These are phyloP conservation scores for Talaromyces funiculosus DNA, from an alignment of 2,329 filamentous ascomycete genomes.

Conservation along the genomic window DNA sequence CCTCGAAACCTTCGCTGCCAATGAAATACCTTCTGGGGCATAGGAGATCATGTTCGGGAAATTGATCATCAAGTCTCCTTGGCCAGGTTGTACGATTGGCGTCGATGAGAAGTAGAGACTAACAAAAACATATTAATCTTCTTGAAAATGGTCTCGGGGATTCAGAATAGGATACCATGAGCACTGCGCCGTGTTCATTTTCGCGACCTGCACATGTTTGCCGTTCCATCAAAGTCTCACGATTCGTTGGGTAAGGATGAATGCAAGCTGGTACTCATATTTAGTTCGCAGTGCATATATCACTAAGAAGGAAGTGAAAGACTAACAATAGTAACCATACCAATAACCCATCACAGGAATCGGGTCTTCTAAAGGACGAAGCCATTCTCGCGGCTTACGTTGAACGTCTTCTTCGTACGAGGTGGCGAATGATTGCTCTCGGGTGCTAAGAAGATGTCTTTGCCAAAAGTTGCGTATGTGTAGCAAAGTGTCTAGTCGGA, in stretches of 20 bases:
- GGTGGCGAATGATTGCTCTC: slow-evolving; percentile 23
- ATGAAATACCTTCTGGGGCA: slow-evolving; percentile 21
- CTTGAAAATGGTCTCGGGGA: neutral
- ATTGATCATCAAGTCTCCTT: slow-evolving; percentile 19
- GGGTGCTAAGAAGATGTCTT: slow-evolving; percentile 29
- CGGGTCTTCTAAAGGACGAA: slow-evolving; percentile 6
- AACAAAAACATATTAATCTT: neutral
- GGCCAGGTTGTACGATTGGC: slow-evolving; percentile 25
- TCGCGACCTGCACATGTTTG: slow-evolving; percentile 34
- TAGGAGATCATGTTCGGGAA: slow-evolving; percentile 15
- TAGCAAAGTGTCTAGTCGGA: slow-evolving; percentile 29
- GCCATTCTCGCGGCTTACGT: slow-evolving; percentile 20
- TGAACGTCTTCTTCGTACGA: slow-evolving; percentile 17
- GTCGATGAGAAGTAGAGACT: slow-evolving; percentile 4
- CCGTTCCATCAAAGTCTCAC: slow-evolving; percentile 21
- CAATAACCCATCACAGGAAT: slow-evolving; percentile 20
- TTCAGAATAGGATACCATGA: neutral
- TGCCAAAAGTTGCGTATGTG: slow-evolving; percentile 42
- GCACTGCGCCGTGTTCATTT: slow-evolving; percentile 11
- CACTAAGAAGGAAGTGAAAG: neutral
- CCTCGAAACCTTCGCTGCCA: slow-evolving; percentile 19
- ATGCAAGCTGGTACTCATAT: slow-evolving; percentile 27
- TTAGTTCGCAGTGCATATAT: neutral
- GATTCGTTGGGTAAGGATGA: slow-evolving; percentile 27
- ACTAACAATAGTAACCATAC: slow-evolving; percentile 34